Conservation (phyloP, 352 stramenopile species). For the Phytophthora multivora region DNA sequence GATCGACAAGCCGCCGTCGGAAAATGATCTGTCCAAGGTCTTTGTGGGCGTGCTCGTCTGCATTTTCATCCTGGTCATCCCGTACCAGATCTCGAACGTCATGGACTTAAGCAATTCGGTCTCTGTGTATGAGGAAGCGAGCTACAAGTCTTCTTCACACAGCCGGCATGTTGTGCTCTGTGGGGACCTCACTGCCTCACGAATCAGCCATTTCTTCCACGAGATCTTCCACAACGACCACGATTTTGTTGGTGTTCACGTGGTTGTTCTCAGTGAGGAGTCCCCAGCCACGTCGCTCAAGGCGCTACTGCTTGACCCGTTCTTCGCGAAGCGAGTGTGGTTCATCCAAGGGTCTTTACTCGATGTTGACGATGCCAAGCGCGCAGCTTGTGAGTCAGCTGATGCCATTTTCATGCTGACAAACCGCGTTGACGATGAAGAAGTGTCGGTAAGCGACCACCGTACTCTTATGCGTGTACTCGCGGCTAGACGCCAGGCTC, state of each 20-base stretch:
- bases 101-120: constrained; percentile 81
- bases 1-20: constrained; percentile 81
- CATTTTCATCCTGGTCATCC: constrained; percentile 85
- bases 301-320: constrained; percentile 79
- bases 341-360: constrained; percentile 85
- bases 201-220: constrained; percentile 86
- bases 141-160: constrained; percentile 66
- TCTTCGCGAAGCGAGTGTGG: constrained; percentile 83
- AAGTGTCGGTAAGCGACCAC: constrained; percentile 76
- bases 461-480: constrained; percentile 83
- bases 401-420: constrained; percentile 85
- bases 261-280: constrained; percentile 80
- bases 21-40: constrained; percentile 82
- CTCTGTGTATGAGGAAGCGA: constrained; percentile 73
- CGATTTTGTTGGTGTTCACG: constrained; percentile 78
- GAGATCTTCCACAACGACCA: constrained; percentile 90
- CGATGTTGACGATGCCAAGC: constrained; percentile 78
- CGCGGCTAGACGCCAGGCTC: constrained; percentile 68
- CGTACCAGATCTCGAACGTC: constrained; percentile 85
- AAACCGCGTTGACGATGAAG: constrained; percentile 63
- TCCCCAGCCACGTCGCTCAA: constrained; percentile 76
- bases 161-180: constrained; percentile 83
- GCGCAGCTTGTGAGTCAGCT: constrained; percentile 61
- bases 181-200: constrained; percentile 78
- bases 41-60: constrained; percentile 85